Evolutionary conservation across 2,329 filamentous ascomycete species (phyloP).

Genomic region (Colletotrichum sp.): DNA sequence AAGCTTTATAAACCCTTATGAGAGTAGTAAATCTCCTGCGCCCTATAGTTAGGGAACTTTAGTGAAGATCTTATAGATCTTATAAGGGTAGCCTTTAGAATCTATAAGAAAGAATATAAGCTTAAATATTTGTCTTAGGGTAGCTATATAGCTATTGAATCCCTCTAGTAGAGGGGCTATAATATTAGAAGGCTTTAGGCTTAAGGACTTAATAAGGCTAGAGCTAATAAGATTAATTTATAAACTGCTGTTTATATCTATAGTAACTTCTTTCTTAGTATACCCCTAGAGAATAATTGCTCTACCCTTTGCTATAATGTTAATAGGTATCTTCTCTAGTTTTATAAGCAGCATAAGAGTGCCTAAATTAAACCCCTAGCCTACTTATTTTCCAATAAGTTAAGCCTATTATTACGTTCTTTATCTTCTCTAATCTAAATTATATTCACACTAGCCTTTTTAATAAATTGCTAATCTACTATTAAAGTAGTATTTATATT

Average conservation of each 20-base stretch:
- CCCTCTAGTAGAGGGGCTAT: accelerated
- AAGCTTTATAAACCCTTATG: neutral
- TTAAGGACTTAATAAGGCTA: neutral
- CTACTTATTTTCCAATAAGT: neutral
- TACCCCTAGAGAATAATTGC: too few relatives aligned
- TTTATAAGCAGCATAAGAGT: too few relatives aligned
- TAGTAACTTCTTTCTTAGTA: neutral
- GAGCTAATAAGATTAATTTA: neutral
- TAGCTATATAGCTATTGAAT: neutral
- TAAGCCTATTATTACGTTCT: neutral
- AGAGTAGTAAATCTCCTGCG: neutral
- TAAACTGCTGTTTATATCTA: neutral
- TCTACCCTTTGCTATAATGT: too few relatives aligned
- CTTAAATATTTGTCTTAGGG: neutral
- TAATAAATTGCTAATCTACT: neutral
- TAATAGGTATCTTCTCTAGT: too few relatives aligned
- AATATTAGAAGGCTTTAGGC: neutral
- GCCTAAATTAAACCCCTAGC: too few relatives aligned
- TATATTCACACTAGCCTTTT: neutral
- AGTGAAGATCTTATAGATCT: neutral
- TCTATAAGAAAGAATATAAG: neutral
- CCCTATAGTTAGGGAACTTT: neutral
- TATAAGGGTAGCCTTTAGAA: neutral
- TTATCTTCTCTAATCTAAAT: neutral
- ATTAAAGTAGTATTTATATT: neutral